These are phyloP conservation scores for Rhizopogon vesiculosus DNA, from an alignment of 768 basidiomycete genomes.

Conservation along the genomic window DNA sequence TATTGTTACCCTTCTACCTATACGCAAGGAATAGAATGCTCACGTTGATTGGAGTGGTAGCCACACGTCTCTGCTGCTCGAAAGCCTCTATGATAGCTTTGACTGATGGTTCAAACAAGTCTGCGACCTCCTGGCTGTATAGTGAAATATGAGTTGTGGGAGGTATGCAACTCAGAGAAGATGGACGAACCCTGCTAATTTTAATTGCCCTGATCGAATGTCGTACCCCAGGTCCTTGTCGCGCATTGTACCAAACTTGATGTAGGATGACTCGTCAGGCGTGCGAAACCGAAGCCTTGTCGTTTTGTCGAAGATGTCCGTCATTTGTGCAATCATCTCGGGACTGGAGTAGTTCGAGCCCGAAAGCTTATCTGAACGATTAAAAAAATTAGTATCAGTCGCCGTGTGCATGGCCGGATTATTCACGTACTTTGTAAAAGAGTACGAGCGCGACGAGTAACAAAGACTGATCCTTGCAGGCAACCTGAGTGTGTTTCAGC, in stretches of 20 bases:
- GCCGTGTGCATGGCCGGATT: neutral
- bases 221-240: conserved; percentile 28
- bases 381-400: neutral
- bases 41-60: conserved; percentile 22
- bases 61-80: conserved; percentile 18
- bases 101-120: conserved; percentile 40
- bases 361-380: conserved; percentile 20
- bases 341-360: conserved; percentile 22
- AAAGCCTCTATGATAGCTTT: conserved; percentile 31
- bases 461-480: conserved; percentile 33
- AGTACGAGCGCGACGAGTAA: conserved; percentile 23
- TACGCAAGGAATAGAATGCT: conserved; percentile 1
- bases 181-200: conserved; percentile 30
- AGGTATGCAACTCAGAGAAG: neutral
- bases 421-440: conserved; percentile 22
- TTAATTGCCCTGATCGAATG: conserved; percentile 34
- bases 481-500: conserved; percentile 20
- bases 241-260: conserved; percentile 32
- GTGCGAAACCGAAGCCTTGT: conserved; percentile 37
- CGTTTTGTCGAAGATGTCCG: conserved; percentile 28
- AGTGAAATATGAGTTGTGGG: neutral
- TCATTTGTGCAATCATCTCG: conserved; percentile 28
- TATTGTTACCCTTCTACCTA: neutral
- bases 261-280: conserved; percentile 28
- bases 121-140: conserved; percentile 29